Conservation (phyloP, 495 filamentous ascomycete genomes). For the Penicillium salamii region DNA sequence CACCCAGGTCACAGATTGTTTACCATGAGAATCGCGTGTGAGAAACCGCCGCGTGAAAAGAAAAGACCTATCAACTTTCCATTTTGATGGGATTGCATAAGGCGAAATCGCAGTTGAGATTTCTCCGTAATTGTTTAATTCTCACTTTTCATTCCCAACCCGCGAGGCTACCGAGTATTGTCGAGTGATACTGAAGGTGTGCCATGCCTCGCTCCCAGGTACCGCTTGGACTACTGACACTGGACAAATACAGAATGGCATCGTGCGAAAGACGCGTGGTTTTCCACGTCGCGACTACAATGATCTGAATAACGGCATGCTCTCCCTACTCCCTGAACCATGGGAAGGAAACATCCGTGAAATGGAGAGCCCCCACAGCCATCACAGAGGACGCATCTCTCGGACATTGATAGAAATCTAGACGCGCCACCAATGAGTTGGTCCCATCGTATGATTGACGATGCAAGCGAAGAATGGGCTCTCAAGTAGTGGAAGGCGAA, state of each 20-base stretch:
- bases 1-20: neutral
- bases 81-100: neutral
- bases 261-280: slow-evolving; percentile 8
- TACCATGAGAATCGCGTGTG: slow-evolving; percentile 1
- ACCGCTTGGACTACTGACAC: neutral
- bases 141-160: neutral
- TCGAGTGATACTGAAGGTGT: slow-evolving; percentile 2
- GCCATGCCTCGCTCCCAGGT: slow-evolving; percentile 1
- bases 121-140: neutral
- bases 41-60: neutral
- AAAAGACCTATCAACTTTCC: slow-evolving; percentile 1
- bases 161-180: neutral
- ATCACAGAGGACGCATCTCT: too few relatives aligned
- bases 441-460: too few relatives aligned
- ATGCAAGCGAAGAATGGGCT: too few relatives aligned
- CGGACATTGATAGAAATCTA: too few relatives aligned
- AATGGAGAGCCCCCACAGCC: too few relatives aligned
- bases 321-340: too few relatives aligned
- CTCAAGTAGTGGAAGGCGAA: too few relatives aligned
- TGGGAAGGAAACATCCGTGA: too few relatives aligned
- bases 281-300: slow-evolving; percentile 13
- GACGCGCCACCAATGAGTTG: too few relatives aligned
- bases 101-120: neutral
- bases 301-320: slow-evolving; percentile 7
- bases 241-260: neutral